Base-by-base conservation (phyloP, 2,329 filamentous ascomycete species). In the Colletotrichum ledebouriae region DNA sequence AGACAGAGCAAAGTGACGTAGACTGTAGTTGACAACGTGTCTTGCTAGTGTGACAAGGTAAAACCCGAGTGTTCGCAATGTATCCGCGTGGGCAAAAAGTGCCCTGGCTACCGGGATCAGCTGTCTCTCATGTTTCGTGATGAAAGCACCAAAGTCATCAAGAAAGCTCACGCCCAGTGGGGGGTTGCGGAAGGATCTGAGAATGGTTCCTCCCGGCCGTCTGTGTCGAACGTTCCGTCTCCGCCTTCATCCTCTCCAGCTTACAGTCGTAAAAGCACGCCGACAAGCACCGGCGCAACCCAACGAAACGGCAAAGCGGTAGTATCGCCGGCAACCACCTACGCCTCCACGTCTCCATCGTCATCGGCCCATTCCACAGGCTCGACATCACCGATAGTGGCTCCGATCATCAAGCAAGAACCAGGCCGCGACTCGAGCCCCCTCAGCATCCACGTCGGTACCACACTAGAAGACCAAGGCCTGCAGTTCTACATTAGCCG, bases 81-180 rank as follows among this genome's bases (percentile, higher is more conserved):
- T 74, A 79, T 85, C 50, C 86, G 87, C 46, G 84, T 87, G 52
- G 83, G 84, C 73, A 87, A 88, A 76, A 83, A 80, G 73, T 91
- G 89, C 72, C 87, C 88, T 20, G 89, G 89, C 6, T 90, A 91
- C 73, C 83, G 89, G 71, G 88, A 90, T 71, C 86, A 89, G 75
- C 78, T 90, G 39, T 88, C 87, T 37, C 80, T 90, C 65, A 86
- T 90, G 84, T 91, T 91, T 75, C 86, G 88, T 42, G 88, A 91
- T 78, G 88, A 91, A 77, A 90, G 86, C 73, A 85, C 81, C 72
- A 87, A 89, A 73, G 87, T 90, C 52, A 85, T 87, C 29, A 83
- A 83, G 70, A 90, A 88, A 74, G 85, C 85, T 20, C 84, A 86
- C 63, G 85, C 84, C 29, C 84, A 81, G 76, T 86, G 80, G 84